Evolutionary conservation across 805 yeast species (phyloP).

Genomic region (Candida qinlingensis): DNA sequence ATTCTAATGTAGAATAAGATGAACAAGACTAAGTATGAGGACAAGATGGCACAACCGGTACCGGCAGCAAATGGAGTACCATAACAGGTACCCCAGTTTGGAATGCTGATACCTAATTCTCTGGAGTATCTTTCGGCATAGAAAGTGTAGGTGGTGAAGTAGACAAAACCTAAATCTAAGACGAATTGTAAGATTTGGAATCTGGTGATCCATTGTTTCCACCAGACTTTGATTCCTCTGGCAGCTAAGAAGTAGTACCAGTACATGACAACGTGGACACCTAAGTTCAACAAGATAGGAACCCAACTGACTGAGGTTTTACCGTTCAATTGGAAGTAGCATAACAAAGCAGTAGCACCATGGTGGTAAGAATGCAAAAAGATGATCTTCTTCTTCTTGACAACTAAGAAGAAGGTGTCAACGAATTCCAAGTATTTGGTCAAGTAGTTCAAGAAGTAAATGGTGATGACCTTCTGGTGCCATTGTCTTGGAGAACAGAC

Average conservation of each 20-base stretch:
- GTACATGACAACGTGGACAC: conserved; percentile 95
- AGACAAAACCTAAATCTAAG: conserved; percentile 84
- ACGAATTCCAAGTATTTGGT: conserved; percentile 84
- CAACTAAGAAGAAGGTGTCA: conserved; percentile 87
- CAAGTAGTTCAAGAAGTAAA: conserved; percentile 88
- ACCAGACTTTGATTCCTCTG: conserved; percentile 93
- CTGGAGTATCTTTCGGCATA: conserved; percentile 59
- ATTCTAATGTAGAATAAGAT: conserved; percentile 88
- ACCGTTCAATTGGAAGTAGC: conserved; percentile 91
- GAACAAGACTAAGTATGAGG: conserved; percentile 84
- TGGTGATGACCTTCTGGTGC: conserved; percentile 75
- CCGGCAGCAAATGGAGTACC: conserved; percentile 93
- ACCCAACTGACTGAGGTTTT: conserved; percentile 93
- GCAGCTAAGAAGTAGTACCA: conserved; percentile 94
- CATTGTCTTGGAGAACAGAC: conserved; percentile 76
- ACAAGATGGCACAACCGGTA: conserved; percentile 81
- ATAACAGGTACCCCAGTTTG: conserved; percentile 79
- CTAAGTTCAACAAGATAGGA: conserved; percentile 81
- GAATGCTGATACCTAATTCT: conserved; percentile 47
- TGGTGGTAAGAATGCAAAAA: conserved; percentile 96
- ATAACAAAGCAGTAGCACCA: conserved; percentile 93
- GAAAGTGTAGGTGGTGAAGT: conserved; percentile 90
- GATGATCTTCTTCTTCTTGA: conserved; percentile 86
- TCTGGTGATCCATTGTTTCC: conserved; percentile 99
- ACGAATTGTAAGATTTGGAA: conserved; percentile 92